Base-by-base conservation (phyloP, 2,329 filamentous ascomycete species). In the Ilyonectria destructans region DNA sequence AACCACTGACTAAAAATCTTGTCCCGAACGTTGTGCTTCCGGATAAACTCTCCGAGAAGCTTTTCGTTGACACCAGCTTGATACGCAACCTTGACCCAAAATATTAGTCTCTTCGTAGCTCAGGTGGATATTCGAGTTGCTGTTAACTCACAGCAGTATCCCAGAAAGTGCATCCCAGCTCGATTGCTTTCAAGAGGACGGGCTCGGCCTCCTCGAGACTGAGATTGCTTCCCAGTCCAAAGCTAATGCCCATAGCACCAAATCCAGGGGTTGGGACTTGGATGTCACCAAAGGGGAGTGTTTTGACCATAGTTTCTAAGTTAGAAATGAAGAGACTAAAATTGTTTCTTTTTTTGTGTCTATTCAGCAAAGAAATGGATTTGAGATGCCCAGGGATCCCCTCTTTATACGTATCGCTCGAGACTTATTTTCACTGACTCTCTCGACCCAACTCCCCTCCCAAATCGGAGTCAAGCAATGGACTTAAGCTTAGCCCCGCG, bases 21-120 rank as follows among this genome's bases (percentile, higher is more conserved):
- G 62, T 86, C 84, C 2, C 85, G 82, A 10, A 84, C 77, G 56
- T 86, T 84, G 74, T 87, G 84, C 71, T 86, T 87, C 26, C 81
- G 74, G 66, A 87, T 85, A 67, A 86, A 87, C 35, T 86, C 83
- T 4, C 85, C 85, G 0, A 87, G 75, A 0, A 87, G 79, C 74
- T 84, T 85, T 62, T 87, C 85, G 56, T 87, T 86, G 13, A 85
- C 80, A 40, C 85, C 85, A 2, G 81, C 80, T 72, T 79, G 73
- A 65, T 86, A 87, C 4, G 82, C 79, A 23, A 86, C 83, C 83
- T 85, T 23, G 17, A 17, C 31, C 7, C 3, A 6, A 13, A 40
- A n/a, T 17, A 6, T 40, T 6, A 40, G 37, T 40, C 17, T n/a
- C 15, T 40, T n/a, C 13, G 4, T 40, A 6, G 37, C 37, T 40